A percentile compares a stretch with the other conserved stretches of the same genome.
Evolutionary conservation across 805 yeast species (phyloP).

Genomic region (Vanderwaltozyma verrucispora): DNA sequence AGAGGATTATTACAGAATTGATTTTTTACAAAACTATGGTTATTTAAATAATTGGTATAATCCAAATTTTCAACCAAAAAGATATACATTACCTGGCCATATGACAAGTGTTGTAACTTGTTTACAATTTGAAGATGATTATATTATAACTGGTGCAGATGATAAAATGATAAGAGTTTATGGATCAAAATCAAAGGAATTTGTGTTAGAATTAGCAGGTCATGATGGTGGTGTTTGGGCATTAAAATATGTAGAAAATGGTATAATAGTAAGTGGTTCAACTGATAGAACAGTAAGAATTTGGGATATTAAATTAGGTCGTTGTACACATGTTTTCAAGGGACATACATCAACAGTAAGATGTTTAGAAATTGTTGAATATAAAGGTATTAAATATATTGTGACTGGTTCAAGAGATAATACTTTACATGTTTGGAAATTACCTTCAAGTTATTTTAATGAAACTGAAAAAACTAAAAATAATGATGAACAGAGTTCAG

Average conservation of each 20-base stretch:
- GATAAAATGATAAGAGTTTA: slow-evolving; percentile 74
- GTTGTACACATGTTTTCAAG: slow-evolving; percentile 80
- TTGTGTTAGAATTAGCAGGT: slow-evolving; percentile 56
- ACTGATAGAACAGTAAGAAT: slow-evolving; percentile 90
- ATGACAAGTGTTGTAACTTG: slow-evolving; percentile 84
- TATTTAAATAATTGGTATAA: slow-evolving; percentile 72
- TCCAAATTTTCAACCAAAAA: slow-evolving; percentile 55
- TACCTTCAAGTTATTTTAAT: no score
- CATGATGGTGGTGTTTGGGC: slow-evolving; percentile 99
- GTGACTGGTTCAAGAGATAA: slow-evolving; percentile 78
- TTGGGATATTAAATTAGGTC: slow-evolving; percentile 80
- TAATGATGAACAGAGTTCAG: no score
- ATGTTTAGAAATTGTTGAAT: slow-evolving; percentile 75
- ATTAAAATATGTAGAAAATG: slow-evolving; percentile 72
- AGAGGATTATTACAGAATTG: slow-evolving; percentile 32
- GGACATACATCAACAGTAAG: slow-evolving; percentile 93
- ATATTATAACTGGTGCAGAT: slow-evolving; percentile 87
- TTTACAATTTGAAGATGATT: slow-evolving; percentile 82
- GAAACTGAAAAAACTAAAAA: no score
- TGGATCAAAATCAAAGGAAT: slow-evolving; percentile 60
- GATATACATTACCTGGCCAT: slow-evolving; percentile 57
- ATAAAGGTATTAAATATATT: slow-evolving; percentile 56
- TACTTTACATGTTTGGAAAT: slow-evolving; percentile 70
- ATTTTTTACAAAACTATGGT: slow-evolving; percentile 63
- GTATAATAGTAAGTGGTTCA: slow-evolving; percentile 72